phyloP scores from a whole-genome alignment of 441 rosid species.

The Gossypium davidsonii region DNA sequence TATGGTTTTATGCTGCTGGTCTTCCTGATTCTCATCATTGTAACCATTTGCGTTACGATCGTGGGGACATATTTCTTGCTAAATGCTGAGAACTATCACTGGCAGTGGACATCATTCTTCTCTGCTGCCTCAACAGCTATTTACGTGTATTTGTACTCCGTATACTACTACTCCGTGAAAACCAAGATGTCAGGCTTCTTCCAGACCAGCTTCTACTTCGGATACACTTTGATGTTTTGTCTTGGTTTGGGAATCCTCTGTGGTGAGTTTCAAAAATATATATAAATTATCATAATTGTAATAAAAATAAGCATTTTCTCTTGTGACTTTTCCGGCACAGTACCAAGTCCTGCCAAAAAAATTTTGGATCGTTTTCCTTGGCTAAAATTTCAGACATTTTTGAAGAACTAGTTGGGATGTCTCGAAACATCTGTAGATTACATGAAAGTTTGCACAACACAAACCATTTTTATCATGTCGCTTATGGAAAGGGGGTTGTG shows the following conservation, averaged over 20 bases:
- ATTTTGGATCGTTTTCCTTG: background rate
- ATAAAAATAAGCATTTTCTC: background rate
- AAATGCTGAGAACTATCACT: slow-evolving; percentile 94
- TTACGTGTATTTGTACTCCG: slow-evolving; percentile 83
- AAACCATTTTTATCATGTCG: no score
- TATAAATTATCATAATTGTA: background rate
- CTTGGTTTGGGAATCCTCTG: slow-evolving; percentile 95
- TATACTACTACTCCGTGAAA: slow-evolving; percentile 74
- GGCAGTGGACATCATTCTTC: slow-evolving; percentile 99
- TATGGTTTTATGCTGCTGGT: slow-evolving; percentile 93
- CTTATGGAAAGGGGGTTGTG: no score
- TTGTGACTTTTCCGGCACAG: background rate
- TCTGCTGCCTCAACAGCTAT: slow-evolving; percentile 96
- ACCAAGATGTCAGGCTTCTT: slow-evolving; percentile 86
- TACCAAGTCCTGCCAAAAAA: background rate
- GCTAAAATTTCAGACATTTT: background rate
- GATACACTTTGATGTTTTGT: slow-evolving; percentile 93
- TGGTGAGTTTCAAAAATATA: slow-evolving; percentile 41
- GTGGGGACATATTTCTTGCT: slow-evolving; percentile 93
- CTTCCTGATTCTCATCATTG: slow-evolving; percentile 79
- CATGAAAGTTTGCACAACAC: background rate
- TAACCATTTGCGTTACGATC: slow-evolving; percentile 87
- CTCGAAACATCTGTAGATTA: background rate
- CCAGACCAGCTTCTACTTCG: slow-evolving; percentile 88
- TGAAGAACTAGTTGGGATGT: background rate